Evolutionary conservation across 208 protist species (phyloP), one percentile per base, ranked within the genome.

Genomic region (Leishmania aethiopica): DNA sequence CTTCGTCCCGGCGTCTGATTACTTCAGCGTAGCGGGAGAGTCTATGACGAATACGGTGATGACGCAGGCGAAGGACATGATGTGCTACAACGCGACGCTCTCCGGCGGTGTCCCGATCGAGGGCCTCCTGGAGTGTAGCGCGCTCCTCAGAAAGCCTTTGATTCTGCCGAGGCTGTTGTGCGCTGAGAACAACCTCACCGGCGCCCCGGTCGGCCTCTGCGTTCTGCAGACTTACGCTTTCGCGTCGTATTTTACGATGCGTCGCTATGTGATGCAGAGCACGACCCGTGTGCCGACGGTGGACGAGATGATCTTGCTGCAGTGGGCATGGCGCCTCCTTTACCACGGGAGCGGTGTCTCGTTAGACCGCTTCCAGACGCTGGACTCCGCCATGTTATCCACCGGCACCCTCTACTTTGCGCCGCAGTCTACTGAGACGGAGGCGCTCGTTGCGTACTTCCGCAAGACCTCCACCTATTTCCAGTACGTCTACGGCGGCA

Each of bases 331-430:
- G 45, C 85, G 88, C 22, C 77, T 91, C 15, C 37, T 92, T 15
- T 88, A 88, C 79, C 73, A 86, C 32, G 37, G 37, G 25, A 59
- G 78, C 40, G 83, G 77, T 72, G 37, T 84, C 49, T 47, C 55
- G 81, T 62, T 77, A 45, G 28, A 66, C 86, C 32, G 69, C 53
- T 22, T 81, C 83, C 51, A 76, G 59, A 87, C 77, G 19, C 42
- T 78, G 25, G 80, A 76, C 22, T 64, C 80, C 22, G 81, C 87
- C 53, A 89, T 93, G 60, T 84, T 85, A 45, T 90, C 83, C 64
- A 86, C 82, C 11, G 91, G 91, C 49, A 80, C 49, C 42, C 84
- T 95, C 28, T 92, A 88, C 82, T 88, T 95, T 32, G 69, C 88
- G 1, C 91, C 91, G 28, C 55, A 83, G 47, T 90, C 85, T 5